Percentiles rank a stretch among this genome's conserved stretches.
phyloP scores from a whole-genome alignment of 2,329 filamentous ascomycete genomes.

The Tothia fuscella region DNA sequence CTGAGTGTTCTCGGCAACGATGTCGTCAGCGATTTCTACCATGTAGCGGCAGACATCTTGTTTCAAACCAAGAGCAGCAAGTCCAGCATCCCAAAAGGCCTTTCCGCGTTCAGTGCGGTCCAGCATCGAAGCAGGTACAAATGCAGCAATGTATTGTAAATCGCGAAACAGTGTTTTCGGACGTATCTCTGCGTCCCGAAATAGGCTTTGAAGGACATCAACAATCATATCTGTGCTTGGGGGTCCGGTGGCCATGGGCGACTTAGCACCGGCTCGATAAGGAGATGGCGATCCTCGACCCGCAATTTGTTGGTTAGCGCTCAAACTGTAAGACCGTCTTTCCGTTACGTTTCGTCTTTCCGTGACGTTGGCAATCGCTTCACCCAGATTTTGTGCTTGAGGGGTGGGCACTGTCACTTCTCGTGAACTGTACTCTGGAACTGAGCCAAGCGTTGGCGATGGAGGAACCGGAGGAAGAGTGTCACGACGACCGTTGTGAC shows the following conservation, averaged over 20 bases:
- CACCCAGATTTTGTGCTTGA: constrained; percentile 43
- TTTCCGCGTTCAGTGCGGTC: constrained; percentile 52
- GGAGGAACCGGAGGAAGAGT: constrained; percentile 30
- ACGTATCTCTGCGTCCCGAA: constrained; percentile 32
- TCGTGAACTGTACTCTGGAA: constrained; percentile 32
- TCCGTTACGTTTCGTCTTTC: constrained; percentile 59
- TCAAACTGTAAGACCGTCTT: constrained; percentile 48
- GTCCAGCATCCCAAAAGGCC: constrained; percentile 80
- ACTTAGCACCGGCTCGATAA: constrained; percentile 17
- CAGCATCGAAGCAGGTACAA: constrained; percentile 44
- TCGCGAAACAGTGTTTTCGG: constrained; percentile 37
- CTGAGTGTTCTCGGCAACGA: constrained; percentile 57
- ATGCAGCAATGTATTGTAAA: constrained; percentile 45
- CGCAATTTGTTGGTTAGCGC: constrained; percentile 20
- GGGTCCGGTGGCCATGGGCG: constrained; percentile 24
- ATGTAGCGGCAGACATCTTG: constrained; percentile 76
- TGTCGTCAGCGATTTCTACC: constrained; percentile 61
- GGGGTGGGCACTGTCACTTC: constrained; percentile 30
- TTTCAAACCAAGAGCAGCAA: constrained; percentile 81
- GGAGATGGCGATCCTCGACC: constrained; percentile 27
- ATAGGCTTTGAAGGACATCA: constrained; percentile 31
- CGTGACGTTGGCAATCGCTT: constrained; percentile 57
- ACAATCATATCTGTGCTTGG: constrained; percentile 32
- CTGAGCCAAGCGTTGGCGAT: constrained; percentile 32
- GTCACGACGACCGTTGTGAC: constrained; percentile 27